phyloP scores from a whole-genome alignment of 1,284 basidiomycete genomes.

The Boletus calvinii region DNA sequence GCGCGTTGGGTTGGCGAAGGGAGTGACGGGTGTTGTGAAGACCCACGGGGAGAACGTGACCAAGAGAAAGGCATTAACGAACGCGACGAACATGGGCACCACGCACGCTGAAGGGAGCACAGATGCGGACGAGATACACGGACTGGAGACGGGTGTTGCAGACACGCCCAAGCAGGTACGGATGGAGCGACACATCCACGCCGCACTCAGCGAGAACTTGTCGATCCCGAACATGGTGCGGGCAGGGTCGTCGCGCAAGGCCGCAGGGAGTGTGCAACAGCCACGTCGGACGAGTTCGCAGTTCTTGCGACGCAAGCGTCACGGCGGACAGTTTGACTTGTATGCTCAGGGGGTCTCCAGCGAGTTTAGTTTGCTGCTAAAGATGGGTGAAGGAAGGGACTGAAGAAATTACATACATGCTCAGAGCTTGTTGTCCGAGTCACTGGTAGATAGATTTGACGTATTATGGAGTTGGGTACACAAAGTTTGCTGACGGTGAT shows the following conservation, averaged over 20 bases:
- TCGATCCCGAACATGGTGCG: conserved; percentile 20
- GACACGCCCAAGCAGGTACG: conserved; percentile 14
- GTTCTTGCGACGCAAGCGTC: conserved; percentile 14
- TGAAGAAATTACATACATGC: not conserved
- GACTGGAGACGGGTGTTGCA: not conserved
- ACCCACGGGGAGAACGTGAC: not conserved
- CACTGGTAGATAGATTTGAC: no score
- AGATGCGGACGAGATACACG: not conserved
- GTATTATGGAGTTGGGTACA: no score
- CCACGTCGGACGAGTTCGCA: not conserved
- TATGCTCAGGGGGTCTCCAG: conserved; percentile 15
- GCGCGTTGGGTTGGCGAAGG: conserved; percentile 1
- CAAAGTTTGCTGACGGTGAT: no score
- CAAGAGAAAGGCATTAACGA: conserved; percentile 17
- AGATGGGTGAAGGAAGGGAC: not conserved
- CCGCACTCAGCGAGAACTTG: conserved; percentile 23
- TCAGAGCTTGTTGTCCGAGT: no score
- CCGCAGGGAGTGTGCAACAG: not conserved
- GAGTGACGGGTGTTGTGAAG: not conserved
- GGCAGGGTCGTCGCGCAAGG: conserved; percentile 6
- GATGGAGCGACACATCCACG: conserved; percentile 11
- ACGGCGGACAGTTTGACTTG: conserved; percentile 16
- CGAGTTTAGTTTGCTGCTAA: conserved; percentile 21
- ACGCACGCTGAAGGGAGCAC: not conserved
- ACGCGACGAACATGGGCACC: conserved; percentile 19